Evolutionary conservation across 1,284 basidiomycete genomes (phyloP), one percentile per base, ranked within the genome.

Genomic region (Pterulicium gracile): DNA sequence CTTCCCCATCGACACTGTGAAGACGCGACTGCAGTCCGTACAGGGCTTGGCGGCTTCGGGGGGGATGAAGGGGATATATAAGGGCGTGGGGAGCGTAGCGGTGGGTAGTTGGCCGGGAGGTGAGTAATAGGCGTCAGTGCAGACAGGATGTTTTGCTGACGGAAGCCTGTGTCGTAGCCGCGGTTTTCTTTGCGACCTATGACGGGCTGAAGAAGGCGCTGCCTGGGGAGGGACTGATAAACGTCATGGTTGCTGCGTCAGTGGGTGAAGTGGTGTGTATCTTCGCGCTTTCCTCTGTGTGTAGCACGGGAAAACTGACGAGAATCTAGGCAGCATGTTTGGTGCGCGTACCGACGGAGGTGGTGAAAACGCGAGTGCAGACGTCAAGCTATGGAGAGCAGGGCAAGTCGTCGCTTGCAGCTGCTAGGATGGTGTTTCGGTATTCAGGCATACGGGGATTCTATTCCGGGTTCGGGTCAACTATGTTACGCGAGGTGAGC

Each of bases 61-160:
- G 4, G 95, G 94, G 0, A 91, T 99, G 63, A 78, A 68, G 42
- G 93, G 93, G 4, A 79, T 98, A 12, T 99, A 99, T 66, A 86
- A 88, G 54, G 95, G 95, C 10, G 70, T 99, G 3, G 94, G 93
- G 15, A 96, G 91, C 61, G 94, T 98, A 1, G 84, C 92, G 0
- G 83, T 97, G 4, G 96, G 95, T 15, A 93, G 92, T 58, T 93
- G 95, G 12, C 95, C 96, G 0, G 95, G 95, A 60, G 92, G 92
- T 93, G 60, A 55, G 78, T 61, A 27, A 34, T n/a, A n/a, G n/a
- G n/a, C n/a, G n/a, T 44, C 42, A 13, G 43, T 47, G 15, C 32
- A 24, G 41, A 43, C 14, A 19, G n/a, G 24, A 32, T 43, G 23
- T 34, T 7, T 22, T 13, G 32, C 49, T 10, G 36, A 36, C 43